A percentile compares a stretch with the other conserved stretches of the same genome.
These are phyloP conservation scores for Tricholomella constricta DNA, from an alignment of 768 basidiomycete species.

Conservation along the genomic window DNA sequence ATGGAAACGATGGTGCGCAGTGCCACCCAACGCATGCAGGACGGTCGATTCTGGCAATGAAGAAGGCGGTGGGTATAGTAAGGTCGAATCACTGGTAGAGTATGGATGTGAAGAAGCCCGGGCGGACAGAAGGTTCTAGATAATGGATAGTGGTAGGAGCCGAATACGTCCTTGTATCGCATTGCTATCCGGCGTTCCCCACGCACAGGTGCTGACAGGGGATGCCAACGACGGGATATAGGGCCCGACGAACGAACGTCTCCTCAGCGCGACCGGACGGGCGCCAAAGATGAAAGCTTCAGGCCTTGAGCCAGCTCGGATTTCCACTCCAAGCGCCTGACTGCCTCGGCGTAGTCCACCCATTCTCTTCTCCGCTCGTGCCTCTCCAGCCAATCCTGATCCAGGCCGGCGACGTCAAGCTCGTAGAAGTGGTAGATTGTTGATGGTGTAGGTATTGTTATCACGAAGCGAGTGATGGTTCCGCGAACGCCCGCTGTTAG, in stretches of 20 bases:
- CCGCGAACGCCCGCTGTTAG: conserved; percentile 84
- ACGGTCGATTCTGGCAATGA: conserved; percentile 12
- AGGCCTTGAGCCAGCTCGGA: conserved; percentile 80
- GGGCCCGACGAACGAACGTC: not conserved
- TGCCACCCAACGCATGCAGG: conserved; percentile 9
- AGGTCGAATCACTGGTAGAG: conserved; percentile 26
- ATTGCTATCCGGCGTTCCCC: conserved; percentile 1
- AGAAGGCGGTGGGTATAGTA: conserved; percentile 18
- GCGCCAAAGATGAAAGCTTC: conserved; percentile 68
- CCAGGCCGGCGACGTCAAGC: conserved; percentile 76
- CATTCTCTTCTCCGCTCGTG: conserved; percentile 82
- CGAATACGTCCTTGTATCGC: conserved; percentile 18
- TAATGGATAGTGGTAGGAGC: conserved; percentile 16
- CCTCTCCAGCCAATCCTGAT: conserved; percentile 80
- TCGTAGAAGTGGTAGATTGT: conserved; percentile 91
- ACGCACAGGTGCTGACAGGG: conserved; percentile 5
- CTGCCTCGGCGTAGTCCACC: conserved; percentile 86
- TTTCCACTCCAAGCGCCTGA: conserved; percentile 78
- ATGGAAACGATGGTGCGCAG: conserved; percentile 7
- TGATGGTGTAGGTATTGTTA: conserved; percentile 76
- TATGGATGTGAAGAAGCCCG: conserved; percentile 28
- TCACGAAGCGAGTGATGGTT: conserved; percentile 82
- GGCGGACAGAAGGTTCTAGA: conserved; percentile 25
- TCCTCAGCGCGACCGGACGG: conserved; percentile 30
- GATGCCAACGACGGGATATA: conserved; percentile 5